These are phyloP conservation scores for Dipodascopsis uninucleata DNA, from an alignment of 805 yeast genomes.

Conservation along the genomic window DNA sequence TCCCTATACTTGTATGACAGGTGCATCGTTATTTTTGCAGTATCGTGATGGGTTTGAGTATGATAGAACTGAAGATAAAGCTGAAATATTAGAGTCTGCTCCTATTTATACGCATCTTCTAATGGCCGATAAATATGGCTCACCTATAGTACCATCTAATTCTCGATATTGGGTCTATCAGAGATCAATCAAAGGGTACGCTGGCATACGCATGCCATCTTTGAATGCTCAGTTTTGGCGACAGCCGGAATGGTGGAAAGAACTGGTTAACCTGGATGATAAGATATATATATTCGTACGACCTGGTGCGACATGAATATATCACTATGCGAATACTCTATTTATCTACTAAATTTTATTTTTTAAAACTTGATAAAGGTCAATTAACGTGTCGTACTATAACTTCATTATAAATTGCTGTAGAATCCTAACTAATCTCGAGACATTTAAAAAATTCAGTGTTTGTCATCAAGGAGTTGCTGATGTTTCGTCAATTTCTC, in stretches of 20 bases:
- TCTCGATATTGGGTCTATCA: conserved; percentile 44
- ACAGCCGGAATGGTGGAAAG: conserved; percentile 15
- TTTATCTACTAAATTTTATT: no score
- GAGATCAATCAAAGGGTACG: conserved; percentile 41
- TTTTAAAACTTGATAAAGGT: no score
- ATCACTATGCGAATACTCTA: no score
- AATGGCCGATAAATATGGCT: conserved; percentile 35
- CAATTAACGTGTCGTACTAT: no score
- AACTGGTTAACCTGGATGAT: conserved; percentile 11
- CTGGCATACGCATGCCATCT: conserved; percentile 37
- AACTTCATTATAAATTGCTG: no score
- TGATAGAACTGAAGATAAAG: conserved; percentile 68
- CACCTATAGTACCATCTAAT: neutral
- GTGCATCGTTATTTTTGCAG: conserved; percentile 73
- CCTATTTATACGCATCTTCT: conserved; percentile 50
- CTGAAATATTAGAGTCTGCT: conserved; percentile 44
- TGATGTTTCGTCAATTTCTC: no score
- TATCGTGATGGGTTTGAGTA: conserved; percentile 44
- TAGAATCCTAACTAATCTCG: no score
- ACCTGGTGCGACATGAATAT: no score
- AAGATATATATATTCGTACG: conserved; percentile 16
- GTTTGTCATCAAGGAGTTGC: no score
- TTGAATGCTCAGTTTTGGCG: conserved; percentile 11
- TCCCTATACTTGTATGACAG: conserved; percentile 81
- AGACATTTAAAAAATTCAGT: no score